phyloP scores from a whole-genome alignment of 805 yeast genomes.

The Candida silvatica region DNA sequence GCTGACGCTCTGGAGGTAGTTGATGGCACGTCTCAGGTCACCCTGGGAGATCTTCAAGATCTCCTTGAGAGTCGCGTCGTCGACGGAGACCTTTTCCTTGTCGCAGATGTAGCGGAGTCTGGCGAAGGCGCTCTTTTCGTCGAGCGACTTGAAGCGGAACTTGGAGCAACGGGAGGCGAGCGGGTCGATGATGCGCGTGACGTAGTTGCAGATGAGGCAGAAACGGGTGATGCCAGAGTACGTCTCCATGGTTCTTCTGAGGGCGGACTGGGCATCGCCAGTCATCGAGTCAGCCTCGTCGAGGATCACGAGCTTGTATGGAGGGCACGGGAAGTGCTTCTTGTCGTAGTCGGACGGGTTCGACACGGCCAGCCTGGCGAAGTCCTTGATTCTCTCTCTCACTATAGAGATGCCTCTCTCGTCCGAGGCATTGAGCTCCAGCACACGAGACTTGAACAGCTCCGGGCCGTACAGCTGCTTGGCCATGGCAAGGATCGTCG shows the following conservation, averaged over 20 bases:
- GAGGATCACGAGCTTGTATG: constrained; percentile 83
- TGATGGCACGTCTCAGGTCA: constrained; percentile 89
- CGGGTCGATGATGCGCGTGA: constrained; percentile 94
- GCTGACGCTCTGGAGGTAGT: constrained; percentile 78
- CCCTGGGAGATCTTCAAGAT: constrained; percentile 75
- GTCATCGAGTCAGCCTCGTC: constrained; percentile 99
- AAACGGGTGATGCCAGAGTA: constrained; percentile 87
- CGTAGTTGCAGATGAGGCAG: constrained; percentile 92
- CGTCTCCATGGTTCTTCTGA: constrained; percentile 89
- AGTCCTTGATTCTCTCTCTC: constrained; percentile 75
- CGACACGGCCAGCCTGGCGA: constrained; percentile 79
- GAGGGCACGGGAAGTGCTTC: constrained; percentile 86
- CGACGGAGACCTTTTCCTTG: constrained; percentile 31
- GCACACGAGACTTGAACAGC: constrained; percentile 58
- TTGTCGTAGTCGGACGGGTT: constrained; percentile 66
- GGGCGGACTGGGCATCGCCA: constrained; percentile 89
- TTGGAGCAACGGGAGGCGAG: constrained; percentile 94
- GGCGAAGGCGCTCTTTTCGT: constrained; percentile 56
- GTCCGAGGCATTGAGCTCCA: constrained; percentile 84
- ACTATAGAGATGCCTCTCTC: constrained; percentile 88
- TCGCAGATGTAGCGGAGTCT: constrained; percentile 58
- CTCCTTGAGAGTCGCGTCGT: constrained; percentile 46
- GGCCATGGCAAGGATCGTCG: constrained; percentile 78
- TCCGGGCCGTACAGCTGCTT: constrained; percentile 71
- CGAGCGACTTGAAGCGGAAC: constrained; percentile 79